These are phyloP conservation scores for Oryza punctata DNA, from an alignment of 176 grass and related monocot genomes.

Conservation along the genomic window DNA sequence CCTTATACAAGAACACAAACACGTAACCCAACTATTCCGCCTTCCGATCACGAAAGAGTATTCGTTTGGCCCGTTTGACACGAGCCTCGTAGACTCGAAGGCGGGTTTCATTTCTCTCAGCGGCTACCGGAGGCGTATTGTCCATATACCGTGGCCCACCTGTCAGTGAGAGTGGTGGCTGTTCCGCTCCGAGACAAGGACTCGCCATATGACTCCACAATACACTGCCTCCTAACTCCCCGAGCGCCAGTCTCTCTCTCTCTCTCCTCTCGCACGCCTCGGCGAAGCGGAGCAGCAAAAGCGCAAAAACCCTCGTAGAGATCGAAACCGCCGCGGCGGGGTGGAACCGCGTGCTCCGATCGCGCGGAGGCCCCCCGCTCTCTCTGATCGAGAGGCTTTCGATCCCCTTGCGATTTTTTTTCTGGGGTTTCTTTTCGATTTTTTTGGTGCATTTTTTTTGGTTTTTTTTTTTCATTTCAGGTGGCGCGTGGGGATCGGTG, in stretches of 20 bases:
- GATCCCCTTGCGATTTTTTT: background rate
- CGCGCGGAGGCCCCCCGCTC: background rate
- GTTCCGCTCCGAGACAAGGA: background rate
- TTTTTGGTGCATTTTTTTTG: conserved; percentile 23
- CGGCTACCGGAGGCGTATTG: background rate
- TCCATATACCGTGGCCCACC: background rate
- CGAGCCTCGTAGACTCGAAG: too few species aligned
- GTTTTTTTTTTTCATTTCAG: conserved; percentile 23
- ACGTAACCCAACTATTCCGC: rapidly evolving
- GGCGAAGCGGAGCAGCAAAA: background rate
- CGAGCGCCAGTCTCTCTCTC: conserved; percentile 19
- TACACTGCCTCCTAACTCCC: background rate
- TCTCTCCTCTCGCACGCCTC: background rate
- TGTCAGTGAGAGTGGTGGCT: background rate
- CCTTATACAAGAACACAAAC: background rate
- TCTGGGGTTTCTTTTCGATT: background rate
- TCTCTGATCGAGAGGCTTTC: background rate
- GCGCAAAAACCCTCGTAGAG: conserved; percentile 35
- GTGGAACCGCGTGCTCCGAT: background rate
- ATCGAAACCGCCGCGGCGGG: background rate
- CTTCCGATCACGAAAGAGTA: background rate
- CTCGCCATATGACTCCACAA: background rate
- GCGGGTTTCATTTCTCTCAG: too few species aligned
- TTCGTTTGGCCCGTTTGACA: rapidly evolving
- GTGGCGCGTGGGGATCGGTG: background rate